phyloP scores from a whole-genome alignment of 2,329 filamentous ascomycete species.

The Botrytis fragariae region DNA sequence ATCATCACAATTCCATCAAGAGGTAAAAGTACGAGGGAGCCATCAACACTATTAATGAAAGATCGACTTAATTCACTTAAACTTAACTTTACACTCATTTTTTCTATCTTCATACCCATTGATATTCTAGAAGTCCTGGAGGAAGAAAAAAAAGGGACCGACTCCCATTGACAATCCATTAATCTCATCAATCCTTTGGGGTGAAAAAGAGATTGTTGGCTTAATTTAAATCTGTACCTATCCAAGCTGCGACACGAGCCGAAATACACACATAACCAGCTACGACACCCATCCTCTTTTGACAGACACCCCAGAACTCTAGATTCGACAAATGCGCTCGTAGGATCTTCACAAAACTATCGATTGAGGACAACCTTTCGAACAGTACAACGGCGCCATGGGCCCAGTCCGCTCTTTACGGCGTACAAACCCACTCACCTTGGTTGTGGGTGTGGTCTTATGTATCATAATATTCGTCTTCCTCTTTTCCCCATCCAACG shows the following conservation, averaged over 20 bases:
- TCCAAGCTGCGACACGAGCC: constrained; percentile 10
- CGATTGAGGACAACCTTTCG: constrained; percentile 33
- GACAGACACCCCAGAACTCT: neutral
- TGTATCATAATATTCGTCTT: constrained; percentile 70
- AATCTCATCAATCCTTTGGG: neutral
- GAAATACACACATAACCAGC: neutral
- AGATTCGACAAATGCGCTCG: constrained; percentile 30
- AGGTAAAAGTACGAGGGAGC: neutral
- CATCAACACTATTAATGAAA: neutral
- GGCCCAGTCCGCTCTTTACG: constrained; percentile 68
- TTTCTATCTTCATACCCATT: neutral
- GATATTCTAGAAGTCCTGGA: neutral
- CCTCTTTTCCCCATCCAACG: constrained; percentile 52
- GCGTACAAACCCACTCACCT: constrained; percentile 74
- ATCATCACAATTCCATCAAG: neutral
- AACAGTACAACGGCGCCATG: constrained; percentile 43
- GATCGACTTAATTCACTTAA: neutral
- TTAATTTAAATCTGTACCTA: neutral
- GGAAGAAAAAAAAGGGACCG: neutral
- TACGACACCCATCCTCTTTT: neutral
- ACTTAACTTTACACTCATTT: constrained; percentile 8
- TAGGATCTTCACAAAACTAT: constrained; percentile 21
- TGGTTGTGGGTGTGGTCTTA: constrained; percentile 68
- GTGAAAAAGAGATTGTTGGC: neutral
- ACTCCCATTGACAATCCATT: neutral